Conservation (phyloP, 768 basidiomycete species). For the Mycena rebaudengoi region DNA sequence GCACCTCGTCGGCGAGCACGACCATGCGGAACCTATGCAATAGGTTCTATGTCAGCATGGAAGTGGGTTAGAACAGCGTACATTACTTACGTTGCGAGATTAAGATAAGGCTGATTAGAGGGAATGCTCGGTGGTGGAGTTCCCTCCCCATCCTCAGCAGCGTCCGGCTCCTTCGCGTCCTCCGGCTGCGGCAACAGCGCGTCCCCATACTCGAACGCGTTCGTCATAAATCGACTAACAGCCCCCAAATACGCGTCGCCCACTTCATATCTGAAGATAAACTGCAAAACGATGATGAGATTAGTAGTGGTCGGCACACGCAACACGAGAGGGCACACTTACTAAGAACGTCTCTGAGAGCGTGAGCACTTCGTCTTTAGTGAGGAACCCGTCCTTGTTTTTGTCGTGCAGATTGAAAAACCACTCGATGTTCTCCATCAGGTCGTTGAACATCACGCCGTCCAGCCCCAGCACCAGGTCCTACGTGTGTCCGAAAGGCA, state of each 20-base stretch:
- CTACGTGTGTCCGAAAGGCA: conserved; percentile 46
- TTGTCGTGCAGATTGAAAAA: conserved; percentile 97
- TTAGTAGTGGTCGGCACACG: no score
- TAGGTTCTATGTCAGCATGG: conserved; percentile 12
- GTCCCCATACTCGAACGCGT: conserved; percentile 98
- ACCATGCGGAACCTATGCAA: conserved; percentile 93
- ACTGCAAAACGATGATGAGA: conserved; percentile 72
- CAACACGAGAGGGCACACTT: conserved; percentile 32
- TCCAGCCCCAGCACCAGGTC: conserved; percentile 91
- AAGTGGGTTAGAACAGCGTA: not conserved
- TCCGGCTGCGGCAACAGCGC: conserved; percentile 75
- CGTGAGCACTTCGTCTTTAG: conserved; percentile 96
- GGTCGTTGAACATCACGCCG: conserved; percentile 92
- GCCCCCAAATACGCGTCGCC: conserved; percentile 97
- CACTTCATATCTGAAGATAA: conserved; percentile 96
- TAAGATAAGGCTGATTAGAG: conserved; percentile 91
- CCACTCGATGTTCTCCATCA: conserved; percentile 99
- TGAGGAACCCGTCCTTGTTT: conserved; percentile 93
- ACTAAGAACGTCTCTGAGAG: conserved; percentile 94
- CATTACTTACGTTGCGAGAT: conserved; percentile 77
- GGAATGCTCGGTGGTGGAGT: conserved; percentile 61
- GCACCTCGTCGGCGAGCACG: conserved; percentile 93
- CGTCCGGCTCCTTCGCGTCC: conserved; percentile 39
- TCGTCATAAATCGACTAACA: conserved; percentile 96
- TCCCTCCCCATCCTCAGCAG: conserved; percentile 46